Base-by-base conservation (phyloP, 306 rosid genomes). In the Sindora glabra region DNA sequence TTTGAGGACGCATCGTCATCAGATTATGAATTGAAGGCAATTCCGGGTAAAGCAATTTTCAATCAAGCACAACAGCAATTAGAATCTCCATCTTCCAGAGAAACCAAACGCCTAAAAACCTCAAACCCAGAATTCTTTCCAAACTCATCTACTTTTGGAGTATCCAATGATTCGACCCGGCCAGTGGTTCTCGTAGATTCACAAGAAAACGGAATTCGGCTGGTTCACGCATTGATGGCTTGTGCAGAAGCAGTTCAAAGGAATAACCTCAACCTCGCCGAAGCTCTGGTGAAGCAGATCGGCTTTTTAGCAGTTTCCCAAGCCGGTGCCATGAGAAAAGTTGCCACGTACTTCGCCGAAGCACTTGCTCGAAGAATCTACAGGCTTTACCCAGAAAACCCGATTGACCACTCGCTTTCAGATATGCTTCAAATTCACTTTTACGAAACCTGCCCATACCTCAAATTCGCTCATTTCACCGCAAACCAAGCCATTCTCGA, bases 391-490 rank as follows among this genome's bases (percentile, higher is more conserved):
- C 90, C 95, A 0, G 70, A 59, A 29, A 41, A 64, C 19, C 76
- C 88, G 1, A 68, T 77, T 10, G 83, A 91, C 55, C 79, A 74
- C 12, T 70, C 87, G 1, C 30, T 78, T 27, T 71, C 88, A 13
- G 94, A 92, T 23, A 13, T 77, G 32, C 85, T 92, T 0, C 97
- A 89, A 78, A 78, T 80, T 71, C 94, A 92, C 67, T 92, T 92
- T 74, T 92, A 92, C 75, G 99, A 92, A 58, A 76, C 89, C 36
- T 82, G 95, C 8, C 99, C 99, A 0, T 89, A 89, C 42, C 77
- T 89, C 22, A 92, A 92, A 55, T 92, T 92, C 71, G 99, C 99
- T 0, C 99, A 89, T 56, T 92, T 92, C 84, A 92, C 99, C 0
- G 90, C 99, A 0, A 92, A 92, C 25, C 99, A 89, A 19, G 99